Percentiles rank a stretch among this genome's conserved stretches.
phyloP scores from a whole-genome alignment of 345 rosid species.

The Hibiscus mutabilis region DNA sequence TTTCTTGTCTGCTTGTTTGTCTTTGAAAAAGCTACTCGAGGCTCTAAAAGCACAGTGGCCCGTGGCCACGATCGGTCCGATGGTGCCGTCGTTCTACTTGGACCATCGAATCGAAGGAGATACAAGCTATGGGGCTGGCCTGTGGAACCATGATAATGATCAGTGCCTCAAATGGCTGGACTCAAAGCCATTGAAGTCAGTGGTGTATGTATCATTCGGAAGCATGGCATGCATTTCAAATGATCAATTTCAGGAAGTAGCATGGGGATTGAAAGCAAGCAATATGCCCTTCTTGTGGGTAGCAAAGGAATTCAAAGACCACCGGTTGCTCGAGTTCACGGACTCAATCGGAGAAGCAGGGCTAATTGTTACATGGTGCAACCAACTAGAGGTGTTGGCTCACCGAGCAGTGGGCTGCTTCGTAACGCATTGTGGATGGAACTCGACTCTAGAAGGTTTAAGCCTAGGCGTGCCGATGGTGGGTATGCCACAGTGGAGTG shows the following conservation, averaged over 20 bases:
- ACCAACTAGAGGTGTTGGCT: slow-evolving; percentile 43
- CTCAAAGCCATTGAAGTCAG: slow-evolving; percentile 23
- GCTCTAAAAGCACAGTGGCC: slow-evolving; percentile 32
- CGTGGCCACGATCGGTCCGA: slow-evolving; percentile 33
- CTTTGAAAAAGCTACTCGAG: slow-evolving; percentile 25
- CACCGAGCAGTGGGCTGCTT: slow-evolving; percentile 17
- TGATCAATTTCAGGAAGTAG: slow-evolving; percentile 36
- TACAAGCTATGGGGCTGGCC: slow-evolving; percentile 31
- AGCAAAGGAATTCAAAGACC: slow-evolving; percentile 22
- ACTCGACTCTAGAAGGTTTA: no score
- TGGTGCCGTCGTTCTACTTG: slow-evolving; percentile 41
- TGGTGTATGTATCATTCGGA: slow-evolving; percentile 47
- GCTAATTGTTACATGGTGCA: slow-evolving; percentile 36
- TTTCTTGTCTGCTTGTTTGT: slow-evolving; percentile 6
- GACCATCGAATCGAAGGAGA: slow-evolving; percentile 36
- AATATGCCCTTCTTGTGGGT: slow-evolving; percentile 35
- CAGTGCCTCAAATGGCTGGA: slow-evolving; percentile 35
- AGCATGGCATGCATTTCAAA: slow-evolving; percentile 34
- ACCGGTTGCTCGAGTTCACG: slow-evolving; percentile 17
- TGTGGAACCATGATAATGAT: slow-evolving; percentile 24
- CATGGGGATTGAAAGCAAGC: slow-evolving; percentile 34
- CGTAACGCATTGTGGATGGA: no score
- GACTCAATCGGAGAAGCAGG: slow-evolving; percentile 23
- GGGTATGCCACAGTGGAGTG: slow-evolving; percentile 31
- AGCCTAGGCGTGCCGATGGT: slow-evolving; percentile 39